Evolutionary conservation across 345 rosid genomes (phyloP), one percentile per base, ranked within the genome.

Genomic region (Hirschfeldia incana): DNA sequence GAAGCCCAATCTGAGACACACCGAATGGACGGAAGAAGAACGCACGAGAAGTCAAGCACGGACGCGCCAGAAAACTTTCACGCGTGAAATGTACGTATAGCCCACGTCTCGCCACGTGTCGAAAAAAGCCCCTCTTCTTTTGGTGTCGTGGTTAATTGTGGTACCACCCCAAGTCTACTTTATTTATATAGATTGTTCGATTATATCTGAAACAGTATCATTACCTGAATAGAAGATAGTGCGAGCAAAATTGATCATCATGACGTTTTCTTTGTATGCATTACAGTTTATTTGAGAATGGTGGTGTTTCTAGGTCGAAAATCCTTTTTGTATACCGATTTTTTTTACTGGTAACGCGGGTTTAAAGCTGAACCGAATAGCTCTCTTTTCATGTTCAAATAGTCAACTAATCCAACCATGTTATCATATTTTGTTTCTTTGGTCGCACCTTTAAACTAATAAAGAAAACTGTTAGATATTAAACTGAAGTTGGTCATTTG

Each of bases 321-420:
- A 1, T 11, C 26, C 17, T 39, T 21, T 67, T 26, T 37, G 39
- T 17, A 42, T 42, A 42, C 12, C 49, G 49, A 39, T 10, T 42
- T 42, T 34, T 42, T 42, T 42, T 3, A 42, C 49, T 42, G 53
- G 53, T 46, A 10, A 39, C 4, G 21, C 21, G 16, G 11, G 17
- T 42, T 39, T 67, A 67, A 34, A 17, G 70, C 34, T 67, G 10
- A 27, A 44, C 33, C 6, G 21, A 42, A 67, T 6, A 53, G 1
- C 3, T 21, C 0, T 21, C 0, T 39, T 67, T 42, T 26, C 71
- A 42, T 26, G 70, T 67, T 42, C 58, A 27, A 42, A 67, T 67
- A 46, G 16, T 46, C 55, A 42, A 67, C 70, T 39, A 21, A 66
- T 42, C n/a, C 33, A 66, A 39, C 55, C 53, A 39, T 39, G 70